Conservation (phyloP, 257 asterid species). For the Solanum okadae region DNA sequence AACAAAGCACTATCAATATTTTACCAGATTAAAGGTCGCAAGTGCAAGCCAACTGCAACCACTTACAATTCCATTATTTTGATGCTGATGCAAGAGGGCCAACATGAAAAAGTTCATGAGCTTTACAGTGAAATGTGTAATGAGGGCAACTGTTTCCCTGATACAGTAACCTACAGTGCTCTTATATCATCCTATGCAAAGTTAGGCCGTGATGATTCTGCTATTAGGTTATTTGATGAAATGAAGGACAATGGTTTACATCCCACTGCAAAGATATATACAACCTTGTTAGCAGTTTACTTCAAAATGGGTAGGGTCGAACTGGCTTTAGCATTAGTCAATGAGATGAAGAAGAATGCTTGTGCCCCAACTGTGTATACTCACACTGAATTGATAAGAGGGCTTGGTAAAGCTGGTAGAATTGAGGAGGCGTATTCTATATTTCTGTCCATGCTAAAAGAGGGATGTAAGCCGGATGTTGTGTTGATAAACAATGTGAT, state of each 20-base stretch:
- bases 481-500: slow-evolving; percentile 73
- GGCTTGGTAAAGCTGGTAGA: slow-evolving; percentile 71
- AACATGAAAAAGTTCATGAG: slow-evolving; percentile 75
- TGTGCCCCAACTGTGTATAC: slow-evolving; percentile 76
- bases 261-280: slow-evolving; percentile 75
- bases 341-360: slow-evolving; percentile 60
- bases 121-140: slow-evolving; percentile 76
- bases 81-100: slow-evolving; percentile 88
- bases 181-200: slow-evolving; percentile 61
- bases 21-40: slow-evolving; percentile 64
- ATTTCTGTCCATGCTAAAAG: slow-evolving; percentile 50
- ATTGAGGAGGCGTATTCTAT: slow-evolving; percentile 66
- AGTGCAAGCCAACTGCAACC: slow-evolving; percentile 69
- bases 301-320: slow-evolving; percentile 57
- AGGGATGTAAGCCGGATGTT: slow-evolving; percentile 73
- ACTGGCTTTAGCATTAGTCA: slow-evolving; percentile 49
- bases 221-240: slow-evolving; percentile 73
- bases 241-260: slow-evolving; percentile 70
- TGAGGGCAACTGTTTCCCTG: slow-evolving; percentile 72
- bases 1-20: slow-evolving; percentile 59
- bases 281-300: slow-evolving; percentile 49
- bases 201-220: slow-evolving; percentile 55
- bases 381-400: slow-evolving; percentile 68
- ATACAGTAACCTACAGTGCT: slow-evolving; percentile 69
- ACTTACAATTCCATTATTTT: slow-evolving; percentile 74